phyloP scores from a whole-genome alignment of 768 basidiomycete genomes.

The Lactarius deliciosus region DNA sequence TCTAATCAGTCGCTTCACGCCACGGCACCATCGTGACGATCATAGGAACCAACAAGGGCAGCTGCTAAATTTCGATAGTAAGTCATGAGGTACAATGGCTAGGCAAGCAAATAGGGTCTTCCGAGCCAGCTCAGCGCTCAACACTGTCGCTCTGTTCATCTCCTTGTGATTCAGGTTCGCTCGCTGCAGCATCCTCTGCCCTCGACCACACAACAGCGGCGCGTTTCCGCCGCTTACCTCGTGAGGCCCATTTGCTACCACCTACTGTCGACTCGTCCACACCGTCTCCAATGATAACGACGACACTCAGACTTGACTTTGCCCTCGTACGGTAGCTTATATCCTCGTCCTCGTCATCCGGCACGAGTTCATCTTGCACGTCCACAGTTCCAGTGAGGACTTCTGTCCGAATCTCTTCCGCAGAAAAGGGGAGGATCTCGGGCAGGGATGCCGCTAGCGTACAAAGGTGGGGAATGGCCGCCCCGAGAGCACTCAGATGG shows the following conservation, averaged over 20 bases:
- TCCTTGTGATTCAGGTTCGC: neutral
- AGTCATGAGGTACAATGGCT: neutral
- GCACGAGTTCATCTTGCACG: conserved; percentile 77
- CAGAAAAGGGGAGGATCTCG: conserved; percentile 63
- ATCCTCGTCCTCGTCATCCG: conserved; percentile 71
- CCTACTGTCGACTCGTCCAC: conserved; percentile 41
- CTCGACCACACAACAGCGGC: neutral
- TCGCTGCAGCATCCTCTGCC: conserved; percentile 5
- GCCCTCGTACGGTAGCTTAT: conserved; percentile 59
- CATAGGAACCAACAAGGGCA: neutral
- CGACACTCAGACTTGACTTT: conserved; percentile 66
- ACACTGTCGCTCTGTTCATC: conserved; percentile 9
- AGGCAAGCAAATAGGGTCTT: neutral
- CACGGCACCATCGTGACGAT: neutral
- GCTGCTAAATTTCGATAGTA: neutral
- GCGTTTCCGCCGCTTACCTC: conserved; percentile 28
- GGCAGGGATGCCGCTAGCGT: conserved; percentile 71
- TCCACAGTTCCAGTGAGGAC: conserved; percentile 68
- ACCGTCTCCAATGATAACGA: conserved; percentile 63
- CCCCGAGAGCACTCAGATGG: conserved; percentile 80
- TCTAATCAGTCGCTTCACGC: neutral
- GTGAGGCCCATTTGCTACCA: conserved; percentile 27
- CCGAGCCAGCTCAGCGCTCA: neutral
- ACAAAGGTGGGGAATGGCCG: conserved; percentile 81
- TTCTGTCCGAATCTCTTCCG: conserved; percentile 60